Percentiles rank a stretch among this genome's conserved stretches.
Conservation (phyloP, 2,329 filamentous ascomycete genomes). For the Sporothrix pallida region DNA sequence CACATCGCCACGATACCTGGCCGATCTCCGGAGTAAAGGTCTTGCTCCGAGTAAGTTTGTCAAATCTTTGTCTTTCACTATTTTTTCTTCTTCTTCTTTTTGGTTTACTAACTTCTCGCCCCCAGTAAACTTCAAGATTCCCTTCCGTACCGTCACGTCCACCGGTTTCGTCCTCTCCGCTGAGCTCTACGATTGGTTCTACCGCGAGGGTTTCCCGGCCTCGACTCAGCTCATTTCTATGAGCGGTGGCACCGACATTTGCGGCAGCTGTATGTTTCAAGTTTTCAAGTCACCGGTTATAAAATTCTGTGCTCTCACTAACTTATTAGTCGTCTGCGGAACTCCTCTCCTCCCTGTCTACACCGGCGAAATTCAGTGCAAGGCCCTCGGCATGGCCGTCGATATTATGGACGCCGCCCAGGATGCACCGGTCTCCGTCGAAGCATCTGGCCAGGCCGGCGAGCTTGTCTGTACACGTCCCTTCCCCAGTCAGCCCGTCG, state of each 20-base stretch:
- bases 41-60: background rate
- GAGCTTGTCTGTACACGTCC: slow-evolving; percentile 54
- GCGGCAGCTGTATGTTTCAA: slow-evolving; percentile 49
- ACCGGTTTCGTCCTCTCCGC: slow-evolving; percentile 52
- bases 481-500: slow-evolving; percentile 54
- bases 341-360: slow-evolving; percentile 42
- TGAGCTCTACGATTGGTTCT: slow-evolving; percentile 54
- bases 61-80: background rate
- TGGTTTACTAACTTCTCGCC: background rate
- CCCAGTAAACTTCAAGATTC: slow-evolving; percentile 12
- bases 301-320: background rate
- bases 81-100: background rate
- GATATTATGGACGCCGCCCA: slow-evolving; percentile 51
- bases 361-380: slow-evolving; percentile 53
- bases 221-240: slow-evolving; percentile 49
- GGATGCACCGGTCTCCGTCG: slow-evolving; percentile 44
- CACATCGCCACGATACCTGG: slow-evolving; percentile 13
- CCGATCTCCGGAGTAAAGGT: slow-evolving; percentile 9
- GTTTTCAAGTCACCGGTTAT: too few relatives aligned
- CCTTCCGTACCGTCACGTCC: slow-evolving; percentile 48
- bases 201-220: slow-evolving; percentile 46
- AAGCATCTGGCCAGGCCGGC: slow-evolving; percentile 47
- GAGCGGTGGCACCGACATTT: slow-evolving; percentile 56
- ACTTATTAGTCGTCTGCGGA: slow-evolving; percentile 28
- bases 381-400: slow-evolving; percentile 53